These are phyloP conservation scores for Leptodontidium sp. DNA, from an alignment of 2,329 filamentous ascomycete species.

Conservation along the genomic window DNA sequence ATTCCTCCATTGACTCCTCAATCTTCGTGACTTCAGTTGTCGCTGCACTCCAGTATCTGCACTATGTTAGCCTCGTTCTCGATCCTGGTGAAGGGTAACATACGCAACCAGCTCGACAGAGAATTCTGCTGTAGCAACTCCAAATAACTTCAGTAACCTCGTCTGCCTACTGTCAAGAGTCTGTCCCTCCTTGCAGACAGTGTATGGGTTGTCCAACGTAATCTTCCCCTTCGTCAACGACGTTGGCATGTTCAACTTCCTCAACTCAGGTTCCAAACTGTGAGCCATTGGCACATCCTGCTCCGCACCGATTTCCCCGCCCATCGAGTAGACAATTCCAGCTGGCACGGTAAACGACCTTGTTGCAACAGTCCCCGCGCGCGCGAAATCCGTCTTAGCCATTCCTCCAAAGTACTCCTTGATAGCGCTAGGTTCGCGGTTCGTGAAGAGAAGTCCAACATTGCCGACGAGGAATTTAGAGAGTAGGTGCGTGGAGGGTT, in stretches of 20 bases:
- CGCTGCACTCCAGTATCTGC: conserved; percentile 69
- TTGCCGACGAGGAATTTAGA: conserved; percentile 76
- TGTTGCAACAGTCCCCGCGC: conserved; percentile 79
- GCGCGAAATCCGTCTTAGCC: conserved; percentile 85
- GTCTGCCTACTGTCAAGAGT: conserved; percentile 91
- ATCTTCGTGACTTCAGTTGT: conserved; percentile 67
- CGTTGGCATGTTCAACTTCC: conserved; percentile 89
- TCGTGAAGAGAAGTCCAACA: conserved; percentile 91
- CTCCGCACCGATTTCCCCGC: conserved; percentile 79
- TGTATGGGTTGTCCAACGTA: conserved; percentile 63
- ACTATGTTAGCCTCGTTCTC: conserved; percentile 31
- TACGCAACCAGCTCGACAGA: conserved; percentile 79
- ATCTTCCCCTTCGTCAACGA: conserved; percentile 89
- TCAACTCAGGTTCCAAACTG: conserved; percentile 87
- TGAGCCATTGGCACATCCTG: conserved; percentile 89
- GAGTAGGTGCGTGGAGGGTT: conserved; percentile 78
- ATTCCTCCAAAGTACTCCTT: conserved; percentile 76
- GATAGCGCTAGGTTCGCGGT: conserved; percentile 73
- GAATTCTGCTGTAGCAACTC: conserved; percentile 90
- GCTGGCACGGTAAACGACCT: conserved; percentile 82
- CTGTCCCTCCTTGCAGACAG: conserved; percentile 84
- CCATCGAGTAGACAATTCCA: conserved; percentile 82
- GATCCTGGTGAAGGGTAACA: conserved; percentile 42
- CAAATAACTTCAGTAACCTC: conserved; percentile 91
- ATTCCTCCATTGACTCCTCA: conserved; percentile 54